Conservation (phyloP, 345 rosid species). For the Brassica incana region DNA sequence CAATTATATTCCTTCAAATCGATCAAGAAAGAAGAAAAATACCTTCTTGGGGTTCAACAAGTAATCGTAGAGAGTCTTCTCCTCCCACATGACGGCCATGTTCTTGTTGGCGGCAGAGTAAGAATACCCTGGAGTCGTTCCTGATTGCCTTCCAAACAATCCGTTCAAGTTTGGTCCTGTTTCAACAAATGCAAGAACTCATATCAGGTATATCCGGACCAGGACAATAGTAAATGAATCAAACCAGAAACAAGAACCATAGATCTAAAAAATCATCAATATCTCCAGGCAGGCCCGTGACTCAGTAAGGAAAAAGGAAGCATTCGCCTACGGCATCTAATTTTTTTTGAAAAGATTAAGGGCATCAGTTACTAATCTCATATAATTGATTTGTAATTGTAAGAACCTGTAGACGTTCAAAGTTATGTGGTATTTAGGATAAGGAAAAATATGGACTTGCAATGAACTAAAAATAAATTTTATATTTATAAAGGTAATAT, state of each 20-base stretch:
- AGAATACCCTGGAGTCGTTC: slow-evolving; percentile 78
- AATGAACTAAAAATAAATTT: too few species aligned
- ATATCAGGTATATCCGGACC: slow-evolving; percentile 1
- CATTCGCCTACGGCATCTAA: too few species aligned
- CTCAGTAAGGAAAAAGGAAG: too few species aligned
- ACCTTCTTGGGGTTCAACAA: slow-evolving; percentile 93
- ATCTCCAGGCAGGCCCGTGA: too few species aligned
- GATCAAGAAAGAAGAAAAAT: not conserved
- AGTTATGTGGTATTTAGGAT: too few species aligned
- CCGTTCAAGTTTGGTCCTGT: slow-evolving; percentile 90
- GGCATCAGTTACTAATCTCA: too few species aligned
- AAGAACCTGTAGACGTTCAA: too few species aligned
- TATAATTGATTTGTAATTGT: too few species aligned
- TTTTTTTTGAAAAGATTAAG: too few species aligned
- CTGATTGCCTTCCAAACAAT: slow-evolving; percentile 80
- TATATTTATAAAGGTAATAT: too few species aligned
- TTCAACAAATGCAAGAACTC: not conserved
- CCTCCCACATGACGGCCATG: slow-evolving; percentile 81
- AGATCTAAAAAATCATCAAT: not conserved
- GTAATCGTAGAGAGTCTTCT: slow-evolving; percentile 73
- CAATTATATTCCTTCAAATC: not conserved
- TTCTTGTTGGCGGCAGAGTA: slow-evolving; percentile 86
- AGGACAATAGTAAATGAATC: not conserved
- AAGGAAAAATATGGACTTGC: too few species aligned
- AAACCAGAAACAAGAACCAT: not conserved